These are phyloP conservation scores for Malus hybrid DNA, from an alignment of 331 rosid species.

Conservation along the genomic window DNA sequence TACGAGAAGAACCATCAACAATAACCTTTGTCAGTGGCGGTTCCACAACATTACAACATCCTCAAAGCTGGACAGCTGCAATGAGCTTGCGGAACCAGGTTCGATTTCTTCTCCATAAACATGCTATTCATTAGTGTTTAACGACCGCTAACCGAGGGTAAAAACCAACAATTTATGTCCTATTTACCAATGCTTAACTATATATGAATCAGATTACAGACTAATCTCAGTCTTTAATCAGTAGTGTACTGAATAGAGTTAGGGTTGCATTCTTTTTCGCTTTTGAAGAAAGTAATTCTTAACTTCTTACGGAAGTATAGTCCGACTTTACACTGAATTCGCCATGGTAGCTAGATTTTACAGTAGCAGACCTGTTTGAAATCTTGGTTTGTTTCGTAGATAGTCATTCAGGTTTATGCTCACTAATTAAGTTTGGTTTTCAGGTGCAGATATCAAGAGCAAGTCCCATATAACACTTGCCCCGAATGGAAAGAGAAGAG, in stretches of 20 bases:
- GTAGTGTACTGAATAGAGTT: too few relatives aligned
- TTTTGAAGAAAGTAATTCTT: not conserved
- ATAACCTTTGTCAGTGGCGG: slow-evolving; percentile 47
- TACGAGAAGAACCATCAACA: slow-evolving; percentile 51
- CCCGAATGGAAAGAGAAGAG: slow-evolving; percentile 12
- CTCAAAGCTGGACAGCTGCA: slow-evolving; percentile 65
- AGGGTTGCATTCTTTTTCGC: not conserved
- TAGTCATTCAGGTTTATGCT: not conserved
- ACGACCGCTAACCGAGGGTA: not conserved
- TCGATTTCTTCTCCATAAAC: not conserved
- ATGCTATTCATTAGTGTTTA: not conserved
- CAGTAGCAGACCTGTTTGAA: not conserved
- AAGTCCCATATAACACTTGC: slow-evolving; percentile 49
- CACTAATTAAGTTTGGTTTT: slow-evolving; percentile 8
- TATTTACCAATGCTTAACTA: not conserved
- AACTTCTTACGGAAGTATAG: not conserved
- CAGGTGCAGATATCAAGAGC: slow-evolving; percentile 61
- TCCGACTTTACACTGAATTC: not conserved
- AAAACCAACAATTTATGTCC: not conserved
- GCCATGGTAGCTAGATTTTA: not conserved
- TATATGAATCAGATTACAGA: not conserved
- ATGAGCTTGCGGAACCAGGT: slow-evolving; percentile 67
- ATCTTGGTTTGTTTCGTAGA: not conserved
- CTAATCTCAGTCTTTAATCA: not conserved
- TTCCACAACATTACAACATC: slow-evolving; percentile 40